Evolutionary conservation across 2,329 filamentous ascomycete species (phyloP).

Genomic region (Aspergillus intermedius): DNA sequence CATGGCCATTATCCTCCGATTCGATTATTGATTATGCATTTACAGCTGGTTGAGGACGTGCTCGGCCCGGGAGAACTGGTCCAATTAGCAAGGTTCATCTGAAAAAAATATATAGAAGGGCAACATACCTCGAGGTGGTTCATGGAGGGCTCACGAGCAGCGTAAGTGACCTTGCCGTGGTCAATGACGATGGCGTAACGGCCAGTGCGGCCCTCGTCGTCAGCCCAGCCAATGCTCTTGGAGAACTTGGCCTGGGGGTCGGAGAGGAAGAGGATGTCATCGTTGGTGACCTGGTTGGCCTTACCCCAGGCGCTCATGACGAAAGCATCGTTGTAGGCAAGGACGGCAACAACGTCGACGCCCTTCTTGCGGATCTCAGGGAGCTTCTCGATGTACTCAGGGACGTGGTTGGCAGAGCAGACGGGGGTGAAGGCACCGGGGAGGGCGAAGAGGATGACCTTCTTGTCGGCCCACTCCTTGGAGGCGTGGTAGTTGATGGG

Average conservation of each 20-base stretch:
- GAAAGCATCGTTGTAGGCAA: conserved; percentile 77
- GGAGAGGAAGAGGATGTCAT: conserved; percentile 70
- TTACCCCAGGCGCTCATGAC: conserved; percentile 90
- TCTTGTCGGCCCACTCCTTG: conserved; percentile 66
- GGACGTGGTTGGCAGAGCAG: conserved; percentile 74
- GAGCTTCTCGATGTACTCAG: conserved; percentile 69
- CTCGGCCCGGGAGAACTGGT: conserved; percentile 34
- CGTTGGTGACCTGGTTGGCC: conserved; percentile 70
- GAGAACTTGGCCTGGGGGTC: conserved; percentile 69
- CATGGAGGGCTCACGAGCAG: conserved; percentile 60
- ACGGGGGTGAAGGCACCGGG: conserved; percentile 79
- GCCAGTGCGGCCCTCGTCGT: conserved; percentile 63
- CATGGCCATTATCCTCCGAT: conserved; percentile 12
- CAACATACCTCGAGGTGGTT: conserved; percentile 37
- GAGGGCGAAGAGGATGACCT: conserved; percentile 63
- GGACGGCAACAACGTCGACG: conserved; percentile 73
- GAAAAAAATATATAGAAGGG: conserved; percentile 12
- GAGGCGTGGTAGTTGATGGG: conserved; percentile 73
- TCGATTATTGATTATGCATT: conserved; percentile 10
- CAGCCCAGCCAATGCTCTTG: conserved; percentile 69
- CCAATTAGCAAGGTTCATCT: conserved; percentile 4
- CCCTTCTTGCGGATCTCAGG: conserved; percentile 69
- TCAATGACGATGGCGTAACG: conserved; percentile 77
- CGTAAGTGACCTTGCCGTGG: conserved; percentile 76
- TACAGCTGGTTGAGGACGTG: conserved; percentile 35